Evolutionary conservation across 2,329 filamentous ascomycete genomes (phyloP), one percentile per base, ranked within the genome.

Genomic region (Cladophialophora carrionii): DNA sequence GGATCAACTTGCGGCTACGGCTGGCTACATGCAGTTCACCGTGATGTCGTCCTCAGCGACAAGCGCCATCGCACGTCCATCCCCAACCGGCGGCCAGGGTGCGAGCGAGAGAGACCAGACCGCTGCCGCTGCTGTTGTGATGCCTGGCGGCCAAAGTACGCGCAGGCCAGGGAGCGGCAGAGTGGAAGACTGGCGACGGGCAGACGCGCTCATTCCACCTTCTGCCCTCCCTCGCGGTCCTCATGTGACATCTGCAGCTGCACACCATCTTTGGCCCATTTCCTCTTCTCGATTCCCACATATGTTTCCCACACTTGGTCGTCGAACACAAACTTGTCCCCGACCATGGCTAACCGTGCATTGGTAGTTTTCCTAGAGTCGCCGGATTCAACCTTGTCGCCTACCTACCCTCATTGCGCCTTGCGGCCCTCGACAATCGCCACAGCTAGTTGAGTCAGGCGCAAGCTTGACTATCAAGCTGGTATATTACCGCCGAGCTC

Each of bases 341-440:
- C 60, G 56, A 57, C 60, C 63, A 66, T 69, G 67, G 65, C 67
- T 69, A 63, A 67, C 55, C 59, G 24, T 34, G 41, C 32, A 52
- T 52, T 34, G 41, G 32, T 32, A 61, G 49, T 34, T 53, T 46
- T 57, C 26, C 52, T 61, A 51, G 62, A n/a, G 57, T 32, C 46
- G 57, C 26, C 34, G 49, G 41, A 63, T 26, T 61, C 63, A 52
- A 51, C 61, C 63, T 65, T 49, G 57, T 51, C 29, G 62, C 60
- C 61, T 68, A 34, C 74, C 73, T 72, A 43, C 17, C 37, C 37
- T 8, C 37, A 8, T n/a, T n/a, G 2, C 37, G 37, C 37, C 73
- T 71, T 61, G 73, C 41, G 68, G 12, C 51, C 63, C 67, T 68
- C 61, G 59, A 31, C 22, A 26, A 2, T 48, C 22, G 12, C 17